Conservation (phyloP, 306 rosid genomes). For the Rosa multiflora region DNA sequence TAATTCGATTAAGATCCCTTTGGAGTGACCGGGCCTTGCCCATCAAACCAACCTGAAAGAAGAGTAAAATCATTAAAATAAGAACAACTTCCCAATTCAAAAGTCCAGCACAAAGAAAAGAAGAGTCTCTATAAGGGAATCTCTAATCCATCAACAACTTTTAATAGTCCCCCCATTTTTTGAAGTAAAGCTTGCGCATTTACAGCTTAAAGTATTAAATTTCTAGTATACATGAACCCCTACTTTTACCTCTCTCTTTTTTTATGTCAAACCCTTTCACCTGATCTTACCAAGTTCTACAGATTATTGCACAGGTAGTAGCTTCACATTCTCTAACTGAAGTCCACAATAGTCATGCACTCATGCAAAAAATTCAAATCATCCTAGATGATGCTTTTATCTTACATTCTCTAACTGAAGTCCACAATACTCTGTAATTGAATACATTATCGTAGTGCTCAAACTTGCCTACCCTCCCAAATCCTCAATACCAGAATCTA, state of each 20-base stretch:
- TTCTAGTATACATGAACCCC: not conserved
- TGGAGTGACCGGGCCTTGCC: slow-evolving; percentile 85
- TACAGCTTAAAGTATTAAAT: not conserved
- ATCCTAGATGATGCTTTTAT: not conserved
- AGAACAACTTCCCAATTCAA: slow-evolving; percentile 15
- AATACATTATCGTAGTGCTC: not conserved
- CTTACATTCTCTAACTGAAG: not conserved
- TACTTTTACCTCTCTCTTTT: too few species aligned
- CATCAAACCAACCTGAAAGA: slow-evolving; percentile 71
- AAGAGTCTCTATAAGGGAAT: not conserved
- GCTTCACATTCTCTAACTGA: not conserved
- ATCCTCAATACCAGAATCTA: not conserved
- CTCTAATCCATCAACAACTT: not conserved
- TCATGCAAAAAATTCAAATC: not conserved
- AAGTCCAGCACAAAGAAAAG: not conserved
- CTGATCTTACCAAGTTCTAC: not conserved
- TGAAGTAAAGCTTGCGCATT: not conserved
- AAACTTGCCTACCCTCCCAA: not conserved
- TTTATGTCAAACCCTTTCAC: not conserved
- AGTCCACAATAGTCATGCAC: not conserved
- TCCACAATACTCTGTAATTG: not conserved
- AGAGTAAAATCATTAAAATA: not conserved
- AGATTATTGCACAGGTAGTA: not conserved
- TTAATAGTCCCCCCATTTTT: too few species aligned
- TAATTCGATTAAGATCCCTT: slow-evolving; percentile 79